A percentile compares a stretch with the other conserved stretches of the same genome.
Evolutionary conservation across 306 rosid genomes (phyloP).

Genomic region (Dryas octopetala): DNA sequence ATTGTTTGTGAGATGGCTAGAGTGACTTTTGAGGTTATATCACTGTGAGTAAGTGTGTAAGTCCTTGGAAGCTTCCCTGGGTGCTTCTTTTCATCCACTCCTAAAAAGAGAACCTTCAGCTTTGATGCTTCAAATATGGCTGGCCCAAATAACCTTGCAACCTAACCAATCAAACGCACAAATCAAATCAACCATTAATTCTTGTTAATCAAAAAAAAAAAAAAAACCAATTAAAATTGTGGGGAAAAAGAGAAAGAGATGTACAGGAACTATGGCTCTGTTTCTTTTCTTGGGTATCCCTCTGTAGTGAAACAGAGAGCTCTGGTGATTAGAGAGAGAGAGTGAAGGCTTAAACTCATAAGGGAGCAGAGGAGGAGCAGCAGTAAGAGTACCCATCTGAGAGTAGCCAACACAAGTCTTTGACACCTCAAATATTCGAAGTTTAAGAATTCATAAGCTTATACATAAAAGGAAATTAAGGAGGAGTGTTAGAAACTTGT

Average conservation of each 20-base stretch:
- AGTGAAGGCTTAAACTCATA: slow-evolving; percentile 43
- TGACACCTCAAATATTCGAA: neutral
- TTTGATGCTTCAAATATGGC: slow-evolving; percentile 93
- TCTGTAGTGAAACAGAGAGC: slow-evolving; percentile 27
- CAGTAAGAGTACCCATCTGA: slow-evolving; percentile 56
- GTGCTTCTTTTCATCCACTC: slow-evolving; percentile 81
- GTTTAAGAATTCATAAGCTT: neutral
- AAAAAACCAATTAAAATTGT: neutral
- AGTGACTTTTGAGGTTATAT: slow-evolving; percentile 77
- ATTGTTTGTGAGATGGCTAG: slow-evolving; percentile 84
- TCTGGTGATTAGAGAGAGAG: slow-evolving; percentile 34
- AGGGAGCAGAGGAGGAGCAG: slow-evolving; percentile 51
- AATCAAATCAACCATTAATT: neutral
- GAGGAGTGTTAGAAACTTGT: neutral
- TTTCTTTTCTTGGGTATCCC: slow-evolving; percentile 45
- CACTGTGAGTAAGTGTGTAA: slow-evolving; percentile 87
- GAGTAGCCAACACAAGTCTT: neutral
- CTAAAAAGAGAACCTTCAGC: slow-evolving; percentile 77
- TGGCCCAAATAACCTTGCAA: slow-evolving; percentile 87
- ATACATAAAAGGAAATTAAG: neutral
- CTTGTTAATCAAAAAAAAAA: neutral
- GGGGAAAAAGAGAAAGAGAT: neutral
- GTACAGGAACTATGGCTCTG: slow-evolving; percentile 60
- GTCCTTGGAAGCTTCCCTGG: slow-evolving; percentile 85
- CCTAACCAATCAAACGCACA: slow-evolving; percentile 44